Evolutionary conservation across 1,284 basidiomycete genomes (phyloP).

Genomic region (Fomitopsis betulina): DNA sequence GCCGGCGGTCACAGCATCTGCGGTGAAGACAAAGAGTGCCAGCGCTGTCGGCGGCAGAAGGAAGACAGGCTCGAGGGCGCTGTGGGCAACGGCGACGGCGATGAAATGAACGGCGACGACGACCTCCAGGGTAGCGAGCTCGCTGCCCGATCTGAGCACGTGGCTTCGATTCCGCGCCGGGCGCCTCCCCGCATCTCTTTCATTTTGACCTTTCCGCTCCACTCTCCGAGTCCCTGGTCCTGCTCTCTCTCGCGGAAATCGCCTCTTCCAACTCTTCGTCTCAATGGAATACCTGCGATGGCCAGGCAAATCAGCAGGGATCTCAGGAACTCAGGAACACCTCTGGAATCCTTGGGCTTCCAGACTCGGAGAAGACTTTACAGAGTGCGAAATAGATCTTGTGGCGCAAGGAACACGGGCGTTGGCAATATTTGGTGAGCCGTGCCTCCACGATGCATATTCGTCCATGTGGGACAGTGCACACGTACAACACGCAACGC

Average conservation of each 20-base stretch:
- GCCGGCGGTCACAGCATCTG: constrained; percentile 3
- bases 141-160: neutral
- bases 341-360: neutral
- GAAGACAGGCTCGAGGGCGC: neutral
- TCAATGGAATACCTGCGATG: too few relatives aligned
- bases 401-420: neutral
- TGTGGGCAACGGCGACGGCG: neutral
- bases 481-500: too few relatives aligned
- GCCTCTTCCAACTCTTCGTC: too few relatives aligned
- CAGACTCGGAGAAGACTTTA: neutral
- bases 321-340: neutral
- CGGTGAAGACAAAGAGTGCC: neutral
- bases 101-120: neutral
- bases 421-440: neutral
- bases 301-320: neutral
- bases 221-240: too few relatives aligned
- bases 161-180: neutral
- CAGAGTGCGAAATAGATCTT: neutral
- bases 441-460: too few relatives aligned
- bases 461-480: too few relatives aligned
- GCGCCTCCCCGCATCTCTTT: neutral
- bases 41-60: neutral
- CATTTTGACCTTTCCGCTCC: neutral
- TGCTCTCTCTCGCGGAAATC: too few relatives aligned
- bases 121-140: neutral